Conservation (phyloP, 305 asterid genomes). For the Petunia hybrid region DNA sequence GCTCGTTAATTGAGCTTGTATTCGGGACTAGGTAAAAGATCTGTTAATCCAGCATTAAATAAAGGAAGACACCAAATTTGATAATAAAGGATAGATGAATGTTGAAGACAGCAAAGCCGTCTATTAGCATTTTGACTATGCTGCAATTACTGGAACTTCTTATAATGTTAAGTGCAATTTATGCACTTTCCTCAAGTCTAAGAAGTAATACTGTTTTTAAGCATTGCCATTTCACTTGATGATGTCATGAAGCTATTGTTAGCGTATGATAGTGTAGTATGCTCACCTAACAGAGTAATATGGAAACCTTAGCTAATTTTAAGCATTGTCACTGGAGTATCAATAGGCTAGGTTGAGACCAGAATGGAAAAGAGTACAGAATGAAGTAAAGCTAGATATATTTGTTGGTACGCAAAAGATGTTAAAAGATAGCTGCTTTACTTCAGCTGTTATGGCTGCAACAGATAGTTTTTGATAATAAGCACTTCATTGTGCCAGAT, state of each 20-base stretch:
- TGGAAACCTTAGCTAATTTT: too few species aligned
- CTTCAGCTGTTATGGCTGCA: background rate
- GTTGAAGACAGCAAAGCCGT: background rate
- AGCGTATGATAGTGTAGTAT: background rate
- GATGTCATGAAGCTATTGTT: background rate
- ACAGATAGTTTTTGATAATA: background rate
- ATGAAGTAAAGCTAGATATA: background rate
- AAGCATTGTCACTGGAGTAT: background rate
- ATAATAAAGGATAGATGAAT: background rate
- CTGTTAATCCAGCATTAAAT: background rate
- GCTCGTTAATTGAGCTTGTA: background rate
- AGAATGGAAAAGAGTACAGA: constrained; percentile 15
- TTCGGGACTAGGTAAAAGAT: constrained; percentile 4
- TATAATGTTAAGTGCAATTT: background rate
- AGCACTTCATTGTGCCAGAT: constrained; percentile 17
- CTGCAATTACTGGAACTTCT: background rate
- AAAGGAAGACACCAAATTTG: background rate
- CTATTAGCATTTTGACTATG: background rate
- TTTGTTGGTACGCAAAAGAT: background rate
- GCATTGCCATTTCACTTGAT: background rate
- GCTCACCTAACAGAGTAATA: too few species aligned
- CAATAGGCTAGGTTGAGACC: background rate
- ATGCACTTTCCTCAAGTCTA: background rate
- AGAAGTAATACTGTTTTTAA: background rate
- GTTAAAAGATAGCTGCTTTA: background rate